These are phyloP conservation scores for Podochytrium sp. DNA, from an alignment of 192 early-diverging fungal species.

Conservation along the genomic window DNA sequence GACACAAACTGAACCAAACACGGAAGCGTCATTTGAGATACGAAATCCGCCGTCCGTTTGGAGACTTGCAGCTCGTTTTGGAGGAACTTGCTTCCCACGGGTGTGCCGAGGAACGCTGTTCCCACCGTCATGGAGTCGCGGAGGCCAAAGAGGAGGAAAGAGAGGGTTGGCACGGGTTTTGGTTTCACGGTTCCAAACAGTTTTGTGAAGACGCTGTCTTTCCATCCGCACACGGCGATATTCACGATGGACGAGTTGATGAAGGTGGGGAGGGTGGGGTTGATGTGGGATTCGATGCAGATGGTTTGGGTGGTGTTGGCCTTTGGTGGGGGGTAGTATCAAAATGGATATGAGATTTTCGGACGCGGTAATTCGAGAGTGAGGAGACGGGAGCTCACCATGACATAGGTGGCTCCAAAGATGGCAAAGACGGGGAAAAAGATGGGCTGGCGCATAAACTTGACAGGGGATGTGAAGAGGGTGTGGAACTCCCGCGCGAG, in stretches of 20 bases:
- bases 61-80: background rate
- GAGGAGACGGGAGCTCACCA: slow-evolving; percentile 17
- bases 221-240: slow-evolving; percentile 38
- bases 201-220: slow-evolving; percentile 46
- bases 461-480: slow-evolving; percentile 31
- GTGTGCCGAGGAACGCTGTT: slow-evolving; percentile 47
- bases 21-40: slow-evolving; percentile 42
- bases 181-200: slow-evolving; percentile 40
- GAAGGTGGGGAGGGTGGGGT: slow-evolving; percentile 45
- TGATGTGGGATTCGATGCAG: slow-evolving; percentile 31
- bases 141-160: slow-evolving; percentile 36
- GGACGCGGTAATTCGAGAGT: background rate
- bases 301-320: slow-evolving; percentile 43
- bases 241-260: slow-evolving; percentile 39
- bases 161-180: slow-evolving; percentile 34
- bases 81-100: slow-evolving; percentile 16
- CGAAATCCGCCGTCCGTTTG: slow-evolving; percentile 21
- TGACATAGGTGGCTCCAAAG: slow-evolving; percentile 42
- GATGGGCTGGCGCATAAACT: slow-evolving; percentile 40
- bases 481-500: slow-evolving; percentile 17
- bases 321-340: background rate
- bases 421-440: slow-evolving; percentile 40
- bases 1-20: slow-evolving; percentile 45
- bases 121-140: slow-evolving; percentile 46
- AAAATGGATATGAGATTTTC: background rate